Conservation (phyloP, 2,329 filamentous ascomycete genomes). For the Aureobasidium sp. region DNA sequence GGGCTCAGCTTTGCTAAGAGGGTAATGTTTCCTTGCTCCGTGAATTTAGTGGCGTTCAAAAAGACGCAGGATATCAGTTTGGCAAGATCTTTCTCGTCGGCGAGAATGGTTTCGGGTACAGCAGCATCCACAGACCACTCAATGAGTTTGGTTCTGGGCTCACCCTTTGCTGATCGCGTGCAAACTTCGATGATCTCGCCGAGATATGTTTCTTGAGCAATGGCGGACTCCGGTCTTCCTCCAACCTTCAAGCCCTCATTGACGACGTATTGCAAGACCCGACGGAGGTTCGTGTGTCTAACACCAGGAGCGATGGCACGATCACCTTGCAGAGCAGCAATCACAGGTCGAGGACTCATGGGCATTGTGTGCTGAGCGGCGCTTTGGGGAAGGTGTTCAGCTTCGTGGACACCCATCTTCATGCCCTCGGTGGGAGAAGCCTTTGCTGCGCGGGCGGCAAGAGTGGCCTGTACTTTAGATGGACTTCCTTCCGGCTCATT, state of each 20-base stretch:
- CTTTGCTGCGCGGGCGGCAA: slow-evolving; percentile 16
- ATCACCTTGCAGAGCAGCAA: slow-evolving; percentile 16
- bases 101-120: slow-evolving; percentile 47
- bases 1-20: slow-evolving; percentile 46
- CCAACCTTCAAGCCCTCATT: slow-evolving; percentile 46
- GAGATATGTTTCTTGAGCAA: slow-evolving; percentile 37
- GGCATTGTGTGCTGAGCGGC: background rate
- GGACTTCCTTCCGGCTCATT: slow-evolving; percentile 15
- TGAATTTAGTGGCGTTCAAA: slow-evolving; percentile 64
- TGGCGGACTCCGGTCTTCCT: slow-evolving; percentile 44
- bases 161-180: slow-evolving; percentile 36
- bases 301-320: slow-evolving; percentile 39
- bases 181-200: slow-evolving; percentile 44
- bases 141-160: slow-evolving; percentile 38
- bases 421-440: slow-evolving; percentile 21
- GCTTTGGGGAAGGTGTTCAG: slow-evolving; percentile 18
- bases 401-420: slow-evolving; percentile 23
- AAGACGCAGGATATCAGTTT: slow-evolving; percentile 58
- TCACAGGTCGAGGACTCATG: slow-evolving; percentile 1
- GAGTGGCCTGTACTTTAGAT: slow-evolving; percentile 19
- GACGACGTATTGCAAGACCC: slow-evolving; percentile 44
- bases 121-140: slow-evolving; percentile 43
- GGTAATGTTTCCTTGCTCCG: slow-evolving; percentile 52
- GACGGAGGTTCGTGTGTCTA: slow-evolving; percentile 39
- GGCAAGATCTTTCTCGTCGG: slow-evolving; percentile 55